Evolutionary conservation across 805 yeast genomes (phyloP).

Genomic region (Pichia exigua): DNA sequence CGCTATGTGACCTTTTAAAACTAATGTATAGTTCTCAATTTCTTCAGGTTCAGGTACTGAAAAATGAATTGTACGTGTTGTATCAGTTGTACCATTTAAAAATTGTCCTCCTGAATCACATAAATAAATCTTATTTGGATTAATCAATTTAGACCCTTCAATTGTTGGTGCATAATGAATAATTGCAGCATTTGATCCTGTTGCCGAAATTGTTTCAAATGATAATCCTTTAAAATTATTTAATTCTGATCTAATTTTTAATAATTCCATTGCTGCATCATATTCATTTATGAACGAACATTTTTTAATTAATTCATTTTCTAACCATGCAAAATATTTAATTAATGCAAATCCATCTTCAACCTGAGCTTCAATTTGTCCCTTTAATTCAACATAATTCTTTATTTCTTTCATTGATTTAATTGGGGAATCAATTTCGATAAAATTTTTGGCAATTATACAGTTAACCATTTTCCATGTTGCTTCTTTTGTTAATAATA

Average conservation of each 20-base stretch:
- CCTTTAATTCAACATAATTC: constrained; percentile 40
- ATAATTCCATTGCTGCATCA: constrained; percentile 55
- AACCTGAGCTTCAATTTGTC: constrained; percentile 45
- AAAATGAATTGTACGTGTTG: constrained; percentile 54
- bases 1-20: constrained; percentile 49
- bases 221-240: constrained; percentile 55
- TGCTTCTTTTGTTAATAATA: constrained; percentile 48
- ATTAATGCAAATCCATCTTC: constrained; percentile 53
- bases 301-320: constrained; percentile 35
- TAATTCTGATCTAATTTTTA: constrained; percentile 44
- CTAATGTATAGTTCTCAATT: constrained; percentile 44
- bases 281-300: constrained; percentile 50
- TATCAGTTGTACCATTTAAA: constrained; percentile 58
- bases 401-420: constrained; percentile 47
- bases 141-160: constrained; percentile 37
- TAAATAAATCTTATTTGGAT: constrained; percentile 45
- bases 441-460: constrained; percentile 31
- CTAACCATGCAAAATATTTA: constrained; percentile 52
- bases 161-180: constrained; percentile 63
- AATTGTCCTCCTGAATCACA: constrained; percentile 57
- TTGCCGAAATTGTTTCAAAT: constrained; percentile 65
- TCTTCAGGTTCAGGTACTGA: constrained; percentile 39
- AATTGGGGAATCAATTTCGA: constrained; percentile 48
- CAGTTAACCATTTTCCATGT: constrained; percentile 65
- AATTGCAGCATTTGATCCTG: constrained; percentile 71